phyloP scores from a whole-genome alignment of 768 basidiomycete genomes.

The Fomitopsis pulvina region DNA sequence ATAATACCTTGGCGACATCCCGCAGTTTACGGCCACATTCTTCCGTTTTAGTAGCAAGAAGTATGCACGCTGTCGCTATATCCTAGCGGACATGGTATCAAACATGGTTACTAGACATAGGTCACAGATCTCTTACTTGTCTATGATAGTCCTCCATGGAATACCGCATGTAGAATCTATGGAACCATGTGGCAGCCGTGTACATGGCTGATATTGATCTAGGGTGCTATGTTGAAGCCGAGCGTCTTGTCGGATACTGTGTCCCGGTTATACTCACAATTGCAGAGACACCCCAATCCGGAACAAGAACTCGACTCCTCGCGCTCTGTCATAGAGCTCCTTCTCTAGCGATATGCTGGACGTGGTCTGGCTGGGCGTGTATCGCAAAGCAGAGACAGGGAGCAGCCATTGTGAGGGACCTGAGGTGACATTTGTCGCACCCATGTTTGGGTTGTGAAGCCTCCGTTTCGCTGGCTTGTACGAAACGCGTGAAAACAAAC shows the following conservation, averaged over 20 bases:
- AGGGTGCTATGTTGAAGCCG: not conserved
- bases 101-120: not conserved
- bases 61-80: slow-evolving; percentile 80
- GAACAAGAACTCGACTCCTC: slow-evolving; percentile 82
- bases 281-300: slow-evolving; percentile 71
- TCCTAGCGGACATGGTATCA: slow-evolving; percentile 40
- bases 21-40: slow-evolving; percentile 82
- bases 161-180: slow-evolving; percentile 85
- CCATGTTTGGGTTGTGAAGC: slow-evolving; percentile 2
- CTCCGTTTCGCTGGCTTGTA: too few relatives aligned
- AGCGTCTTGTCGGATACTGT: not conserved
- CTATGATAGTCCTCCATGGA: slow-evolving; percentile 78
- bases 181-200: slow-evolving; percentile 87
- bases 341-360: slow-evolving; percentile 45
- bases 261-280: slow-evolving; percentile 46
- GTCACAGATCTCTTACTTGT: slow-evolving; percentile 44
- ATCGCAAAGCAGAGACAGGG: slow-evolving; percentile 46
- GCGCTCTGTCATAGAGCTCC: slow-evolving; percentile 72
- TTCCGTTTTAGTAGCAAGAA: slow-evolving; percentile 88
- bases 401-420: slow-evolving; percentile 64
- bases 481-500: too few relatives aligned
- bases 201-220: slow-evolving; percentile 80
- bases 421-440: slow-evolving; percentile 7
- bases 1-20: slow-evolving; percentile 75
- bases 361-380: slow-evolving; percentile 49